These are phyloP conservation scores for Fonsecaea monophora DNA, from an alignment of 2,329 filamentous ascomycete species.

Conservation along the genomic window DNA sequence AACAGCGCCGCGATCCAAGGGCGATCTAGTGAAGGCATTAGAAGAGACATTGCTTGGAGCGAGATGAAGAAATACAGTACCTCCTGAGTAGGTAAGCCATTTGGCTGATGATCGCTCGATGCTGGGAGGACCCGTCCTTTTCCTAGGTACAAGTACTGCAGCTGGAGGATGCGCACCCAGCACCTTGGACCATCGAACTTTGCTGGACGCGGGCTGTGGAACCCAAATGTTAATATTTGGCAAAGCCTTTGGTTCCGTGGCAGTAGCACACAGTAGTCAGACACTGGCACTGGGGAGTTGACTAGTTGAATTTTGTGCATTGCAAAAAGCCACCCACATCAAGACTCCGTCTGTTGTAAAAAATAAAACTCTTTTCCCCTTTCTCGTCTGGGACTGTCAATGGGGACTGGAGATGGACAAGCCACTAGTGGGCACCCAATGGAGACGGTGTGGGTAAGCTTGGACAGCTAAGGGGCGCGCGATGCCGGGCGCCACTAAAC, in stretches of 20 bases:
- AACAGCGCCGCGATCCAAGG: slow-evolving; percentile 5
- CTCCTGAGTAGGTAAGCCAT: not conserved
- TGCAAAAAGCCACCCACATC: not conserved
- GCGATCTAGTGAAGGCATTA: not conserved
- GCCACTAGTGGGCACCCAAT: slow-evolving; percentile 2
- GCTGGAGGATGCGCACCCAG: not conserved
- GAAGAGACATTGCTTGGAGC: not conserved
- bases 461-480: not conserved
- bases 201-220: not conserved
- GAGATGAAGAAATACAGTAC: slow-evolving; percentile 5
- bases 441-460: not conserved
- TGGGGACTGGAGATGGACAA: slow-evolving; percentile 1
- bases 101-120: not conserved
- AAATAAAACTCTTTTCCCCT: slow-evolving; percentile 5
- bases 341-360: not conserved
- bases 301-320: not conserved
- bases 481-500: slow-evolving; percentile 7
- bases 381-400: slow-evolving; percentile 6
- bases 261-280: not conserved
- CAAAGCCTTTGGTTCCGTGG: not conserved
- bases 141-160: no score
- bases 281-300: slow-evolving; percentile 2
- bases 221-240: not conserved
- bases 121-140: not conserved
- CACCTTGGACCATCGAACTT: not conserved